These are phyloP conservation scores for Kodamaea suecica DNA, from an alignment of 1,139 yeast genomes.

Conservation along the genomic window DNA sequence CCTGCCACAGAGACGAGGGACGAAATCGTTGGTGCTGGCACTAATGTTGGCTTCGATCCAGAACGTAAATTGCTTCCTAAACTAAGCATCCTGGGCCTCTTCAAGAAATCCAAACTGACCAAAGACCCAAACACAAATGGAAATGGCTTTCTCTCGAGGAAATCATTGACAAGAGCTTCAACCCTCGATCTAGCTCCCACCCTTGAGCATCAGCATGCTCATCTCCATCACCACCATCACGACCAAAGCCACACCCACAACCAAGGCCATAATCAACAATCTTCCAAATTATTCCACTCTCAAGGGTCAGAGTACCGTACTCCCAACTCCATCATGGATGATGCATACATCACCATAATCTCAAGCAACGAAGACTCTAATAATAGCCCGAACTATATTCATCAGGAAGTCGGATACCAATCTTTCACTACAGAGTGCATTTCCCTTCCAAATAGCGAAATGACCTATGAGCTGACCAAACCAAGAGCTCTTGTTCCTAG, in stretches of 20 bases:
- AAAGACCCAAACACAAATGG: no score
- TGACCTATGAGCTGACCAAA: slow-evolving; percentile 26
- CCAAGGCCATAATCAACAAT: no score
- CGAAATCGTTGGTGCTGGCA: no score
- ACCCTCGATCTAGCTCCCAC: no score
- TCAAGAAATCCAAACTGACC: not conserved
- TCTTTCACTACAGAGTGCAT: slow-evolving; percentile 40
- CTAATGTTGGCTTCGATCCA: no score
- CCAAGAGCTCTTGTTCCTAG: slow-evolving; percentile 11
- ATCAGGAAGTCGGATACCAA: slow-evolving; percentile 21
- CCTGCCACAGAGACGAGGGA: no score
- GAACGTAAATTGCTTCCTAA: not conserved
- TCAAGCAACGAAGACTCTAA: slow-evolving; percentile 10
- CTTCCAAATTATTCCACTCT: no score
- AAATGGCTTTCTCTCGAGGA: not conserved
- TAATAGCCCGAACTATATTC: slow-evolving; percentile 6
- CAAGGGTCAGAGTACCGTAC: no score
- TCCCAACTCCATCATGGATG: slow-evolving; percentile 13
- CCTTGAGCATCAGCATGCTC: not conserved
- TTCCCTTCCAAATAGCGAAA: slow-evolving; percentile 39
- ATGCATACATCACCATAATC: slow-evolving; percentile 16
- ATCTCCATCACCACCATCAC: no score
- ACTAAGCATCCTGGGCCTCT: not conserved
- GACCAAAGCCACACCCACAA: no score
- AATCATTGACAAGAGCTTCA: no score